Percentiles rank a stretch among this genome's conserved stretches.
Evolutionary conservation across 2,329 filamentous ascomycete genomes (phyloP).

Genomic region (Gliomastix tumulicola): DNA sequence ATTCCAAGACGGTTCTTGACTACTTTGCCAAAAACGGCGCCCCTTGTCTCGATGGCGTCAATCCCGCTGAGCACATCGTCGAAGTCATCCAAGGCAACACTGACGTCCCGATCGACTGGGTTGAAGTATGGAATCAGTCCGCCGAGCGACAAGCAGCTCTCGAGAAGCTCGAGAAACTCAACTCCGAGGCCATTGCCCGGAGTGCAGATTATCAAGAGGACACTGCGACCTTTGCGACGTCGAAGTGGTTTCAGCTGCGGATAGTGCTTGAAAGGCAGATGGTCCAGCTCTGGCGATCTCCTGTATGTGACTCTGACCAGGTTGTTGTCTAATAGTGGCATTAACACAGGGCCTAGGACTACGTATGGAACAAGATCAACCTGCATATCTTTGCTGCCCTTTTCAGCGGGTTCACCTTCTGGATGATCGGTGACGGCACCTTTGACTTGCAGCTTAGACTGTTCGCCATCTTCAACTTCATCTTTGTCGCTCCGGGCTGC

Average conservation of each 20-base stretch:
- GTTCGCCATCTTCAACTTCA: conserved; percentile 44
- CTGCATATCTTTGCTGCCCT: conserved; percentile 35
- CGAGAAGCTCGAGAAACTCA: conserved; percentile 44
- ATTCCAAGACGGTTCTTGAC: conserved; percentile 5
- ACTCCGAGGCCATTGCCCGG: conserved; percentile 36
- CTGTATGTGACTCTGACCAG: conserved; percentile 6
- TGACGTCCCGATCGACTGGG: conserved; percentile 24
- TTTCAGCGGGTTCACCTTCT: conserved; percentile 42
- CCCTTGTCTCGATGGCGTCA: conserved; percentile 26
- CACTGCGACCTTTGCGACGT: conserved; percentile 27
- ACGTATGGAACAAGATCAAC: conserved; percentile 17
- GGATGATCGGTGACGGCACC: conserved; percentile 33
- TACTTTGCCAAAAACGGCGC: conserved; percentile 45
- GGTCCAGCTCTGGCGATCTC: conserved; percentile 14
- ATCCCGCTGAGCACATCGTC: conserved; percentile 36
- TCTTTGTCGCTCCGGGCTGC: conserved; percentile 21
- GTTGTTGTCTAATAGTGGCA: not conserved
- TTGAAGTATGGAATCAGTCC: conserved; percentile 57
- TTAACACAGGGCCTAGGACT: conserved; percentile 6
- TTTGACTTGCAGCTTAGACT: conserved; percentile 31
- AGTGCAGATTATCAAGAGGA: conserved; percentile 10
- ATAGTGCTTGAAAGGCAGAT: conserved; percentile 19
- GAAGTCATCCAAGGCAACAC: conserved; percentile 39
- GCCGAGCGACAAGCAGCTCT: conserved; percentile 41
- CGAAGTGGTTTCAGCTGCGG: conserved; percentile 27